A percentile compares a stretch with the other conserved stretches of the same genome.
Evolutionary conservation across 2,329 filamentous ascomycete species (phyloP).

Genomic region (Lasiodiplodia citricola): DNA sequence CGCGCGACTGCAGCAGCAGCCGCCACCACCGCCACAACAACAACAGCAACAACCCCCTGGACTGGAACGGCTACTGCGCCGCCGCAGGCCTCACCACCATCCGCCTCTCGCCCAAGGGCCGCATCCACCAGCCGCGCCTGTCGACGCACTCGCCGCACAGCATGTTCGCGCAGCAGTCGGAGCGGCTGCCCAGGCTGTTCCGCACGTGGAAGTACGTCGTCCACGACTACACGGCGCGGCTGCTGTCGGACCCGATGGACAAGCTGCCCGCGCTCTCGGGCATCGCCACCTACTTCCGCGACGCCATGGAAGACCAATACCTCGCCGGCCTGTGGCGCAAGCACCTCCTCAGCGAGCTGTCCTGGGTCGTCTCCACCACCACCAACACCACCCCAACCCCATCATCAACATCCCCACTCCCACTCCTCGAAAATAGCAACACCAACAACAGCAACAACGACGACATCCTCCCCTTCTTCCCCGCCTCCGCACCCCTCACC

Average conservation of each 20-base stretch:
- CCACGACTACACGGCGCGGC: constrained; percentile 24
- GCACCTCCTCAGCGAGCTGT: constrained; percentile 24
- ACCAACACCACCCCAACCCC: neutral
- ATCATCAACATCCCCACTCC: neutral
- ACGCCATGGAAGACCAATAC: constrained; percentile 21
- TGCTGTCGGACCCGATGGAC: constrained; percentile 17
- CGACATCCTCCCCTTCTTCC: neutral
- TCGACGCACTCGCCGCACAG: constrained; percentile 9
- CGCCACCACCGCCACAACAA: neutral
- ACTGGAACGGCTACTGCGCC: constrained; percentile 28
- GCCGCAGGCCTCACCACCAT: constrained; percentile 23
- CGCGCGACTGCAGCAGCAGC: neutral
- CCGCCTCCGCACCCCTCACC: neutral
- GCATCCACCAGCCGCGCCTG: constrained; percentile 19
- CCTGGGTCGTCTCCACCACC: constrained; percentile 5
- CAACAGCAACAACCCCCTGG: neutral
- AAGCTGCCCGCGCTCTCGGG: constrained; percentile 26
- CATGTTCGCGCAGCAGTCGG: constrained; percentile 17
- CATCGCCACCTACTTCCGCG: constrained; percentile 25
- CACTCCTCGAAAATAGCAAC: neutral
- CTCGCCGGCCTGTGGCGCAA: constrained; percentile 26
- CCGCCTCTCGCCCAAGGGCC: constrained; percentile 15
- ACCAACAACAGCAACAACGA: neutral
- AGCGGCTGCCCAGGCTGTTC: constrained; percentile 19
- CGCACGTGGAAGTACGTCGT: constrained; percentile 26